Evolutionary conservation across 2,329 filamentous ascomycete genomes (phyloP).

Genomic region (Monascus ruber): DNA sequence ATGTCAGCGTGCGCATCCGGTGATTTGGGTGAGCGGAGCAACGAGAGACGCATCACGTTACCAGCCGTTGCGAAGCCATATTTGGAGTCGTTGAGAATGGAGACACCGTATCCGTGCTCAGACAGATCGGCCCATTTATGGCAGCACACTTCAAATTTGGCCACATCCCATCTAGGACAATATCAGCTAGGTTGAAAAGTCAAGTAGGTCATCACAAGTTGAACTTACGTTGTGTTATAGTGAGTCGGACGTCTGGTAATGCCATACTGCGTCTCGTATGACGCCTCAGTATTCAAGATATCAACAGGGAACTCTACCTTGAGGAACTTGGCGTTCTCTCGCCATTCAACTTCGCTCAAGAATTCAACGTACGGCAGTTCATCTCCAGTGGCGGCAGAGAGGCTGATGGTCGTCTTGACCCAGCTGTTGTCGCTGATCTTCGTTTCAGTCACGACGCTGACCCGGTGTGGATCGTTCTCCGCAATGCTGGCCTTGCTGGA

Average conservation of each 20-base stretch:
- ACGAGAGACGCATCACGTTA: constrained; percentile 76
- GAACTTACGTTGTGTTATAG: constrained; percentile 74
- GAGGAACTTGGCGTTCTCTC: constrained; percentile 92
- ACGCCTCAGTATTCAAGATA: constrained; percentile 79
- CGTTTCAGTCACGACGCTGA: constrained; percentile 72
- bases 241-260: constrained; percentile 83
- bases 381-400: constrained; percentile 57
- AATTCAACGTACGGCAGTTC: constrained; percentile 64
- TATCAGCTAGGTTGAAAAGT: not conserved
- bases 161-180: constrained; percentile 67
- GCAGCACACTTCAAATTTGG: constrained; percentile 93
- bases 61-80: constrained; percentile 90
- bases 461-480: constrained; percentile 61
- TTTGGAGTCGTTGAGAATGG: constrained; percentile 88
- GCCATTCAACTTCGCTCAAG: constrained; percentile 85
- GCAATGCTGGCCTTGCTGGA: constrained; percentile 58
- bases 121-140: constrained; percentile 90
- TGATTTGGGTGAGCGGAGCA: constrained; percentile 80
- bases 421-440: constrained; percentile 80
- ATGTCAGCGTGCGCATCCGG: constrained; percentile 92
- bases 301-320: constrained; percentile 98
- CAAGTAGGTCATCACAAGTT: constrained; percentile 16
- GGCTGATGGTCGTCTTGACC: constrained; percentile 73
- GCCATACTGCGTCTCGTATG: constrained; percentile 91
- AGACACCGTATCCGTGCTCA: constrained; percentile 79